Evolutionary conservation across 2,329 filamentous ascomycete species (phyloP), one percentile per base, ranked within the genome.

Genomic region (Aspergillus latus): DNA sequence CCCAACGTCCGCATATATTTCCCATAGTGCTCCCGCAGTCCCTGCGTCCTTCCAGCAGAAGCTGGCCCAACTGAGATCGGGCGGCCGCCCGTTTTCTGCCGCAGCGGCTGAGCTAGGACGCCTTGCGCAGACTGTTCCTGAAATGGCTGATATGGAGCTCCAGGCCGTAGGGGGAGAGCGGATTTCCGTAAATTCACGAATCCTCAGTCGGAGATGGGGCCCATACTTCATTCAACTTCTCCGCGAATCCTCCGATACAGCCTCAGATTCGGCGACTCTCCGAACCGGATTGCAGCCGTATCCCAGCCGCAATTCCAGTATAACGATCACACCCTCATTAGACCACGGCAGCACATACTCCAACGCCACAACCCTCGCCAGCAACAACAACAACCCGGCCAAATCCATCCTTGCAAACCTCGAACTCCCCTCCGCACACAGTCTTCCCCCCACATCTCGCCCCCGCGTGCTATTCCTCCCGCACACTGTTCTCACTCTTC

Each of bases 81-180:
- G 90, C 21, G 92, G 92, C 3, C 84, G 92, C 15, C 84, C 82
- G 34, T 84, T 95, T 62, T 90, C 88, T 8, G 81, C 84, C 34
- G 88, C 89, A 10, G 92, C 92, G 1, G 88, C 95, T 65, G 90
- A 96, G 59, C 79, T 99, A 11, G 94, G 94, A 4, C 88, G 90
- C 62, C 85, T 90, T 71, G 89, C 90, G 0, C 78, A 96, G 60
- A 82, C 82, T 1, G 79, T 96, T 70, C 85, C 86, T n/a, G 94
- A 97, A 72, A 79, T 99, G 54, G 84, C 91, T 2, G 94, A 99
- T 66, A 99, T 99, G 94, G 94, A 97, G 68, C 90, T 99, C 57
- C 80, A 97, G 29, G 94, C 93, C 51, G 87, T 96, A 42, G 89
- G 89, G 16, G 93, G 93, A 21, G 93, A 97, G 70, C 85, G 92